phyloP scores from a whole-genome alignment of 176 grass and related monocot genomes.

The Cocos nucifera region DNA sequence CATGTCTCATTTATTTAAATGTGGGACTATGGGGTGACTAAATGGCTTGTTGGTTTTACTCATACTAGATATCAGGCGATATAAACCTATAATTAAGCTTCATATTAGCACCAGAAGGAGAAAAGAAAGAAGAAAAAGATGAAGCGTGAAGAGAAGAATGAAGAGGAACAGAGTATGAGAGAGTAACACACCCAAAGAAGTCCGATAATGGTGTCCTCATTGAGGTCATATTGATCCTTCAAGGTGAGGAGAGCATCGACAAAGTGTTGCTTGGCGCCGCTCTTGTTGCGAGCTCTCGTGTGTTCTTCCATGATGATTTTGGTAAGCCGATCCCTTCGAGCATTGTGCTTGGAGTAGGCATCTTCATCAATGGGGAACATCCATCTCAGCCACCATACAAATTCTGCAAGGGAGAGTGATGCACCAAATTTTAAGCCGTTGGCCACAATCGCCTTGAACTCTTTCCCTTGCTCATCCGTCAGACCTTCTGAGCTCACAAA shows the following conservation, averaged over 20 bases:
- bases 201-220: conserved; percentile 56
- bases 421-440: conserved; percentile 67
- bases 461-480: conserved; percentile 57
- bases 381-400: conserved; percentile 50
- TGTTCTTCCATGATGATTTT: conserved; percentile 64
- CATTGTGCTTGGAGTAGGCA: conserved; percentile 30
- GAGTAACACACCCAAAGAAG: conserved; percentile 55
- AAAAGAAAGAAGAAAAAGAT: no score
- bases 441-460: conserved; percentile 60
- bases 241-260: conserved; percentile 55
- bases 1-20: no score
- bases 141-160: no score
- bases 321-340: conserved; percentile 37
- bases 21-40: no score
- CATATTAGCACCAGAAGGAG: no score
- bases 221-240: conserved; percentile 50
- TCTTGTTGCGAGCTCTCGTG: conserved; percentile 28
- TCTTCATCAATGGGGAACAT: conserved; percentile 42
- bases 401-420: conserved; percentile 46
- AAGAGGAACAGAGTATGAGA: neutral
- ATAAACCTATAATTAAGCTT: no score
- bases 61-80: no score
- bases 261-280: conserved; percentile 53
- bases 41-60: no score
- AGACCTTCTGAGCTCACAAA: conserved; percentile 50